Evolutionary conservation across 768 basidiomycete species (phyloP).

Genomic region (Sutorius australiensis): DNA sequence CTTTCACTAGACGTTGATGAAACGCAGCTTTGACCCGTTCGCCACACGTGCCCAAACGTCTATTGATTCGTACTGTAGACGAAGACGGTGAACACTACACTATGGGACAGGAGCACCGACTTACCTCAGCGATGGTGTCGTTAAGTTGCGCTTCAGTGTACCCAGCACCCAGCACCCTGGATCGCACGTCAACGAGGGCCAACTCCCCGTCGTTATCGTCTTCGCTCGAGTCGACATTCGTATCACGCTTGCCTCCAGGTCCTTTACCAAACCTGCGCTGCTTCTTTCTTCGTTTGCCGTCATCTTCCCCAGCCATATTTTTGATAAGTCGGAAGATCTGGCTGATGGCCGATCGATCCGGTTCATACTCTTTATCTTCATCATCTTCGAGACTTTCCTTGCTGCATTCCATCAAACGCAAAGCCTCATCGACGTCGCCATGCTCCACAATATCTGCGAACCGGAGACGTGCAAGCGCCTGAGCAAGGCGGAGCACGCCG

Average conservation of each 20-base stretch:
- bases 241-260: conserved; percentile 65
- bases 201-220: conserved; percentile 70
- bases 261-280: conserved; percentile 62
- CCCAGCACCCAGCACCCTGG: conserved; percentile 78
- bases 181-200: conserved; percentile 83
- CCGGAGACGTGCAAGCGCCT: conserved; percentile 90
- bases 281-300: conserved; percentile 38
- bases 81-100: conserved; percentile 6
- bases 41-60: conserved; percentile 81
- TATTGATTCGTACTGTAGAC: conserved; percentile 77
- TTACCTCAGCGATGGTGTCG: conserved; percentile 77
- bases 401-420: conserved; percentile 95
- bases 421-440: conserved; percentile 92
- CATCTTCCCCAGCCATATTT: conserved; percentile 60
- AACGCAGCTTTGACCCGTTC: conserved; percentile 75
- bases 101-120: conserved; percentile 21
- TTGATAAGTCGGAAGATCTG: conserved; percentile 91
- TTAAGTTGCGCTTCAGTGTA: conserved; percentile 90
- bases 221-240: conserved; percentile 65
- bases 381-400: conserved; percentile 89
- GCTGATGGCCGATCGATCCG: conserved; percentile 74
- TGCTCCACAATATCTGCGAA: conserved; percentile 77
- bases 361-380: conserved; percentile 60
- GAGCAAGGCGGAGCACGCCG: conserved; percentile 89
- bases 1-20: conserved; percentile 39